Percentiles rank a stretch among this genome's conserved stretches.
Evolutionary conservation across 192 early-diverging fungal genomes (phyloP).

Genomic region (Entomortierella lignicola): DNA sequence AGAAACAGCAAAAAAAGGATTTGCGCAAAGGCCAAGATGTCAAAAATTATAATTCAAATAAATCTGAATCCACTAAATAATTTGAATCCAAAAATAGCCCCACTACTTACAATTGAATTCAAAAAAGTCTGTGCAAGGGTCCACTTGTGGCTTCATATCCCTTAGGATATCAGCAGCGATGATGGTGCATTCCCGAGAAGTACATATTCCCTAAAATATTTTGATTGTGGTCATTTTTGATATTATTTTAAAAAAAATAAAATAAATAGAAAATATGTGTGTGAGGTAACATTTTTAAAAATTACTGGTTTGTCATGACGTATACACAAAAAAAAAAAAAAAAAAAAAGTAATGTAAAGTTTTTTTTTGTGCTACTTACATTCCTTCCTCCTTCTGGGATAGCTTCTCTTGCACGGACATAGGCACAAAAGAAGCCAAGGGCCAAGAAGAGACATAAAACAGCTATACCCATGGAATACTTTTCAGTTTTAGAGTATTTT

Average conservation of each 20-base stretch:
- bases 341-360: neutral
- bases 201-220: constrained; percentile 56
- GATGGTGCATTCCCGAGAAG: constrained; percentile 64
- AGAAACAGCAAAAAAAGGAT: no score
- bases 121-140: constrained; percentile 80
- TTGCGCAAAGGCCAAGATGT: no score
- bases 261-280: constrained; percentile 2
- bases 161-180: constrained; percentile 63
- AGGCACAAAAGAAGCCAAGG: constrained; percentile 28
- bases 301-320: no score
- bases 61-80: no score
- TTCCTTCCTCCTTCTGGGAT: constrained; percentile 39
- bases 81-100: no score
- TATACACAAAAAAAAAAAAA: neutral
- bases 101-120: constrained; percentile 67
- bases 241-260: constrained; percentile 19
- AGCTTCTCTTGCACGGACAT: constrained; percentile 35
- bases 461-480: constrained; percentile 15
- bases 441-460: constrained; percentile 23
- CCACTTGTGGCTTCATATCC: constrained; percentile 63
- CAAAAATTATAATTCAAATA: no score
- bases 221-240: no score
- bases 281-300: neutral
- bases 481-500: constrained; percentile 42
- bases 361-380: constrained; percentile 14